Base-by-base conservation (phyloP, 495 filamentous ascomycete genomes). In the Podospora australis region DNA sequence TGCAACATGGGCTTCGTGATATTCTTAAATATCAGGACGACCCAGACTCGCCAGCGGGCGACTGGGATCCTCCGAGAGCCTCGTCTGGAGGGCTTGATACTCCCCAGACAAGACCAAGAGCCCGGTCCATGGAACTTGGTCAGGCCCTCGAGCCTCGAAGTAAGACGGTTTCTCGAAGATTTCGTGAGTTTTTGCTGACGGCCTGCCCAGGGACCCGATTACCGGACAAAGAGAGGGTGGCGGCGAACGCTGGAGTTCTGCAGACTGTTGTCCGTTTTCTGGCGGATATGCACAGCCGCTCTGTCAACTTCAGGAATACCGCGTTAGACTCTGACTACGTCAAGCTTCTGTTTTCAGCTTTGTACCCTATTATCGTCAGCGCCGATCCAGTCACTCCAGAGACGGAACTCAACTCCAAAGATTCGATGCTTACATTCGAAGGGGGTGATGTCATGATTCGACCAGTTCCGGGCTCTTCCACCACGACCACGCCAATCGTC, bases 281-380 rank as follows among this genome's bases (percentile, higher is more conserved):
- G 42, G 74, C 81, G 20, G 83, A 88, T 51, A 67, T 94, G 28
- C 88, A 95, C 52, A 57, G 71, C 13, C 82, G 82, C 48, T 95
- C 86, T 9, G 65, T 70, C 24, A 70, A 64, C 16, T 96, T 96
- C 64, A 75, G 84, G 44, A 87, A 95, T 36, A 96, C 90, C 67
- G 82, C 88, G 1, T 57, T 80, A 2, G 75, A 75, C 4, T 89
- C 88, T 1, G 81, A 80, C 28, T 97, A 95, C 60, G 69, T 88
- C 0, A 82, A 90, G 54, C 74, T 85, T 24, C 68, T 97, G 10
- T 73, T 96, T 21, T 78, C 77, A 19, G 80, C 85, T 30, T 70
- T 98, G 3, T 98, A 87, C 57, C 90, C 92, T 13, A 77, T 90
- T 32, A 73, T 95, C 52, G 87, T 92, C 26, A 89, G 86, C 58